Evolutionary conservation across 2,329 filamentous ascomycete genomes (phyloP).

Genomic region (Fusarium paranaense): DNA sequence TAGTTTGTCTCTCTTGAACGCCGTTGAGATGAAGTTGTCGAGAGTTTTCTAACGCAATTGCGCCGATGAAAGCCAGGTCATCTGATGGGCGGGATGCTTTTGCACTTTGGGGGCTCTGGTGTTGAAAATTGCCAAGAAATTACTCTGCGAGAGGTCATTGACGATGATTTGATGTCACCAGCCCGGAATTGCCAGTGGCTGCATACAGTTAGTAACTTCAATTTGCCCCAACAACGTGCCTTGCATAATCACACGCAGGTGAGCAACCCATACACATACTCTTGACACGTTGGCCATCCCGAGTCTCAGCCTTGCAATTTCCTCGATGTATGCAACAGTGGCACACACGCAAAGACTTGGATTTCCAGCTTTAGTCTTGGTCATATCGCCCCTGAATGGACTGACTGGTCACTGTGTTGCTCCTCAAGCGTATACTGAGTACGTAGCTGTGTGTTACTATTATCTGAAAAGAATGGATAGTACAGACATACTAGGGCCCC

Average conservation of each 20-base stretch:
- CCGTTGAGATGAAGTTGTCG: not conserved
- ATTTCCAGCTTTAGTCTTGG: not conserved
- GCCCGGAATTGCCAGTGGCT: not conserved
- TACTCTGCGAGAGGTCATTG: not conserved
- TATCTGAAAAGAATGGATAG: not conserved
- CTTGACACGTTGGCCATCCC: not conserved
- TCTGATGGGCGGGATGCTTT: not conserved
- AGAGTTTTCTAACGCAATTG: not conserved
- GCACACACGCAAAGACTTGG: not conserved
- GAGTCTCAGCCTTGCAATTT: not conserved
- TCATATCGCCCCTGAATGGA: not conserved
- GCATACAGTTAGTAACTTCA: not conserved
- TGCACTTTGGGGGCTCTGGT: not conserved
- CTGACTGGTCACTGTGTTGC: not conserved
- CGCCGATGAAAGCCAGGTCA: not conserved
- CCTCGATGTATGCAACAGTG: not conserved
- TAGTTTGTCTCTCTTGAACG: not conserved
- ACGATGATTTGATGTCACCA: not conserved
- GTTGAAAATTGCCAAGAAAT: not conserved
- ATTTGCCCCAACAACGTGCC: not conserved
- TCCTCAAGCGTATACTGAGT: not conserved
- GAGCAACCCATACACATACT: not conserved
- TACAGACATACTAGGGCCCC: not conserved
- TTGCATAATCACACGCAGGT: not conserved
- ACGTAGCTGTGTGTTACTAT: not conserved